Evolutionary conservation across 2,329 filamentous ascomycete species (phyloP).

Genomic region (Pestalotiopsis sp.): DNA sequence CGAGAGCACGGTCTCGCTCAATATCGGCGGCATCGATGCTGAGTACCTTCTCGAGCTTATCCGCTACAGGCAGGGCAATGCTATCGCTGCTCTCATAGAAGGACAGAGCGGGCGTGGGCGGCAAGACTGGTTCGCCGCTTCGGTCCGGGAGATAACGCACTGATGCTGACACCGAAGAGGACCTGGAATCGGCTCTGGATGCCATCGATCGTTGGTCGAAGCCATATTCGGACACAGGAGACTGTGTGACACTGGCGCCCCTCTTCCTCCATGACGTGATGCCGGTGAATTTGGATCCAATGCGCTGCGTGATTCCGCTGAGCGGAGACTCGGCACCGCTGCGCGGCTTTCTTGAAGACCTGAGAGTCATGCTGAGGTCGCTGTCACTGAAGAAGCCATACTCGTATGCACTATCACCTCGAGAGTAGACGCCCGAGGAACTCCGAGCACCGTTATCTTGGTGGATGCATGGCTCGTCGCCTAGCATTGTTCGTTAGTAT

Average conservation of each 20-base stretch:
- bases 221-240: constrained; percentile 79
- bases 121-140: constrained; percentile 53
- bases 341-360: constrained; percentile 57
- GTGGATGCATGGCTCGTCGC: constrained; percentile 65
- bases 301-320: constrained; percentile 63
- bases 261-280: constrained; percentile 49
- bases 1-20: constrained; percentile 62
- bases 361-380: constrained; percentile 52
- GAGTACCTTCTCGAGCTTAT: constrained; percentile 57
- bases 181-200: constrained; percentile 70
- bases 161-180: constrained; percentile 74
- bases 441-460: constrained; percentile 46
- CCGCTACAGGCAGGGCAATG: constrained; percentile 47
- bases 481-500: constrained; percentile 37
- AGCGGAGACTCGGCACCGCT: constrained; percentile 62
- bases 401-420: constrained; percentile 63
- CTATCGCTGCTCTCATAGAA: constrained; percentile 63
- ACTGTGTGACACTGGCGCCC: constrained; percentile 47
- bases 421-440: constrained; percentile 38
- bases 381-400: constrained; percentile 67
- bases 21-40: constrained; percentile 47
- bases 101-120: constrained; percentile 65
- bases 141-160: constrained; percentile 48
- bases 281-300: constrained; percentile 63
- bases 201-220: constrained; percentile 74